phyloP scores from a whole-genome alignment of 2,329 filamentous ascomycete species.

The Pleurostoma richardsiae region DNA sequence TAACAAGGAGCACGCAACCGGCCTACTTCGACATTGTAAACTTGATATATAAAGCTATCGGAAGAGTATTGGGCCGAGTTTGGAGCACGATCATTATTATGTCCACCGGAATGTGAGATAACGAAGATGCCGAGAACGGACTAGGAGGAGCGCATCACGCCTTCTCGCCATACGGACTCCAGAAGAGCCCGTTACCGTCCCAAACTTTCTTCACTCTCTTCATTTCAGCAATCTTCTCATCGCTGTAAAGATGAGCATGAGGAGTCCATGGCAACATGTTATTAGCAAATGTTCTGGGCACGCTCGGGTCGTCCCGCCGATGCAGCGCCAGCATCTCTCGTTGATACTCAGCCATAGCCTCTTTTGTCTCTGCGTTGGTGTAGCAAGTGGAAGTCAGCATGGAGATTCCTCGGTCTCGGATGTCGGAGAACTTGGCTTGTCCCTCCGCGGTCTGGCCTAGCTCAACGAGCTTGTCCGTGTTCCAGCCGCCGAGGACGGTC shows the following conservation, averaged over 20 bases:
- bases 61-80: too few species aligned
- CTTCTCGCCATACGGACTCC: slow-evolving; percentile 10
- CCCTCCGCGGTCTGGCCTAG: not conserved
- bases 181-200: slow-evolving; percentile 18
- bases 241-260: slow-evolving; percentile 12
- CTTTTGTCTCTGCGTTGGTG: slow-evolving; percentile 6
- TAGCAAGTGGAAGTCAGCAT: slow-evolving; percentile 10
- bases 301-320: slow-evolving; percentile 7
- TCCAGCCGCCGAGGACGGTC: slow-evolving; percentile 11
- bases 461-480: slow-evolving; percentile 7
- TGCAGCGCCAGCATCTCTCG: slow-evolving; percentile 7
- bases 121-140: too few species aligned
- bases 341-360: slow-evolving; percentile 1
- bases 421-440: slow-evolving; percentile 11
- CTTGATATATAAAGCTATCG: too few species aligned
- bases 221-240: slow-evolving; percentile 10
- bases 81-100: too few species aligned
- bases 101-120: too few species aligned
- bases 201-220: slow-evolving; percentile 14
- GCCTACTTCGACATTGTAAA: too few species aligned
- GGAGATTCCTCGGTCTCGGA: slow-evolving; percentile 11
- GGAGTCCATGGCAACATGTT: slow-evolving; percentile 13
- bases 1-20: too few species aligned
- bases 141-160: not conserved
- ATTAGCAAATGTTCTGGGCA: slow-evolving; percentile 13